Conservation (phyloP, 1,284 basidiomycete species). For the Cutaneotrichosporon cyanovorans region DNA sequence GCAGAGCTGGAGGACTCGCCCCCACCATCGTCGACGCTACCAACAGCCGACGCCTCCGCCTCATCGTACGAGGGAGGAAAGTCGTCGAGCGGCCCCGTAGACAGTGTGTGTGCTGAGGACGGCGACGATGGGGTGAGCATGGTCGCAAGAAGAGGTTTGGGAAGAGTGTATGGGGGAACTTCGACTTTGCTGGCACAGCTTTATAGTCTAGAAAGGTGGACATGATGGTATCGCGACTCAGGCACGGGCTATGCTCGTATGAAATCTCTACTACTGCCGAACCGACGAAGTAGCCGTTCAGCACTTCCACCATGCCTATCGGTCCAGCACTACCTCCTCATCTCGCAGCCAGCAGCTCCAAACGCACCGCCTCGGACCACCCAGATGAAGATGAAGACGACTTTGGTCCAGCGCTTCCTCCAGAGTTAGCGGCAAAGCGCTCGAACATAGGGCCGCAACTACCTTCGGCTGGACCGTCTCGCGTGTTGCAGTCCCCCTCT, state of each 20-base stretch:
- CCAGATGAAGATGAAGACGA: constrained; percentile 58
- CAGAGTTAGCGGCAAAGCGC: constrained; percentile 28
- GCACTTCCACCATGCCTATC: constrained; percentile 11
- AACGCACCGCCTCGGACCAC: neutral
- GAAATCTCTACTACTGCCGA: neutral
- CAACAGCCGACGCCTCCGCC: constrained; percentile 3
- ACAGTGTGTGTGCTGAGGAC: neutral
- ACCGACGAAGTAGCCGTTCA: neutral
- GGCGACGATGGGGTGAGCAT: constrained; percentile 5
- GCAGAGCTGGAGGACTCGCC: neutral
- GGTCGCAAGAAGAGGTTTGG: no score
- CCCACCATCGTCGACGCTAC: neutral
- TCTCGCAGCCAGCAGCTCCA: neutral
- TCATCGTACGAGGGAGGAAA: constrained; percentile 32
- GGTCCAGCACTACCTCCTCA: constrained; percentile 16
- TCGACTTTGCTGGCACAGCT: no score
- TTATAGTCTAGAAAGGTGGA: no score
- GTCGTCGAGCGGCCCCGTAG: constrained; percentile 14
- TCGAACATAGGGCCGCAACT: neutral
- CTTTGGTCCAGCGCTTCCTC: constrained; percentile 56
- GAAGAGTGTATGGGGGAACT: no score
- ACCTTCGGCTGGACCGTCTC: constrained; percentile 5
- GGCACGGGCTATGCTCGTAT: neutral
- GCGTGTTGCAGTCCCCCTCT: neutral
- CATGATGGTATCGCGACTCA: no score